phyloP scores from a whole-genome alignment of 2,329 filamentous ascomycete genomes.

The Sporothrix pallida region DNA sequence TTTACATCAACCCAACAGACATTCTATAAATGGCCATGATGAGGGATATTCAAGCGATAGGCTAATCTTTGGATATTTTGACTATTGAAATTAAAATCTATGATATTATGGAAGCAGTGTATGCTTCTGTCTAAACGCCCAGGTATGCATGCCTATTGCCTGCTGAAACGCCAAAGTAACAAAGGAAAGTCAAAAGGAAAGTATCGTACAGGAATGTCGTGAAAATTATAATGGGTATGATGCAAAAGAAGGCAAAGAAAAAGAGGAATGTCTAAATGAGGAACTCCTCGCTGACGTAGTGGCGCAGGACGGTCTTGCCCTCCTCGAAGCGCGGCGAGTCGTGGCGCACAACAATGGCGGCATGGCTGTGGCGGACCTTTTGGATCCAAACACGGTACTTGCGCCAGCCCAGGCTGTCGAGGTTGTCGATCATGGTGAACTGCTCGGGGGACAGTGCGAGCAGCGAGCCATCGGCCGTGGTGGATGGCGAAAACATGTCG shows the following conservation, averaged over 20 bases:
- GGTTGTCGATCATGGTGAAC: slow-evolving; percentile 80
- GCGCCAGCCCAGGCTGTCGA: slow-evolving; percentile 70
- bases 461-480: slow-evolving; percentile 61
- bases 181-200: slow-evolving; percentile 4
- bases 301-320: slow-evolving; percentile 75
- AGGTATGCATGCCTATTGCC: slow-evolving; percentile 9
- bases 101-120: neutral
- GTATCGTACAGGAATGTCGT: slow-evolving; percentile 6
- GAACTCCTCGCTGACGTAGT: slow-evolving; percentile 83
- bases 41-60: too few species aligned
- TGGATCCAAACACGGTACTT: slow-evolving; percentile 77
- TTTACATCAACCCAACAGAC: neutral
- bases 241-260: neutral
- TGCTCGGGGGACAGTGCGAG: slow-evolving; percentile 80
- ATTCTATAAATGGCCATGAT: neutral
- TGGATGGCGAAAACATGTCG: slow-evolving; percentile 35
- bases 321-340: slow-evolving; percentile 73
- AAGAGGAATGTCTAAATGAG: slow-evolving; percentile 50
- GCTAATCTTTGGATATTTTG: neutral
- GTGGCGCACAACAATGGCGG: slow-evolving; percentile 83
- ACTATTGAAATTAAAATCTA: slow-evolving; percentile 12
- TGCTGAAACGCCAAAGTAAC: slow-evolving; percentile 1
- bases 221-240: slow-evolving; percentile 13
- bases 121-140: slow-evolving; percentile 9
- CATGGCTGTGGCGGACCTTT: slow-evolving; percentile 80